Evolutionary conservation across 2,329 filamentous ascomycete genomes (phyloP).

Genomic region (Onygenales sp.): DNA sequence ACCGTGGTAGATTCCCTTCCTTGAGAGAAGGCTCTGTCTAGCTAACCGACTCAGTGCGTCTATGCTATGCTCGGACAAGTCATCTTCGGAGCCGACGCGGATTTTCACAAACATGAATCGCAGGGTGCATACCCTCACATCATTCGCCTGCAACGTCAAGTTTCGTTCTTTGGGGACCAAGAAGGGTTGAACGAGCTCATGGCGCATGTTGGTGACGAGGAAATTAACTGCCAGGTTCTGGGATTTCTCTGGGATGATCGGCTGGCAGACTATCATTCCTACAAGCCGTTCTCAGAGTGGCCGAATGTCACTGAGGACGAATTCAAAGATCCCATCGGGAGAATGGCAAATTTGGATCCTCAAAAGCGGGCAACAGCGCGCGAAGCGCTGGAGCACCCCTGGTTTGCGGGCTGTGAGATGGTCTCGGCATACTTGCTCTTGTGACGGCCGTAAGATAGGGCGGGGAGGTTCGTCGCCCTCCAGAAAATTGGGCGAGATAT

Average conservation of each 20-base stretch:
- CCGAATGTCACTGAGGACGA: constrained; percentile 16
- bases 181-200: constrained; percentile 31
- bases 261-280: constrained; percentile 19
- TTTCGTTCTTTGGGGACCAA: constrained; percentile 38
- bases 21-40: neutral
- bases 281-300: constrained; percentile 25
- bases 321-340: constrained; percentile 20
- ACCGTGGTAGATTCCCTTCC: constrained; percentile 15
- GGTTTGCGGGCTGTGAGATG: constrained; percentile 14
- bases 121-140: constrained; percentile 23
- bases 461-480: too few species aligned
- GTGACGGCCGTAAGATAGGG: too few species aligned
- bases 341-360: constrained; percentile 22
- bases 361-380: constrained; percentile 18
- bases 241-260: constrained; percentile 26
- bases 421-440: too few species aligned
- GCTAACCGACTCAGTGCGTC: constrained; percentile 28
- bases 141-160: constrained; percentile 35
- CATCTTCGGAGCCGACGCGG: constrained; percentile 30
- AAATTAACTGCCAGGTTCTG: constrained; percentile 21
- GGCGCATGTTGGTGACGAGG: constrained; percentile 24
- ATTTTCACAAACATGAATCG: constrained; percentile 25
- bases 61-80: constrained; percentile 36
- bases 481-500: too few species aligned
- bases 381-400: constrained; percentile 21